These are phyloP conservation scores for Rhizodiscina lignyota DNA, from an alignment of 495 filamentous ascomycete genomes.

Conservation along the genomic window DNA sequence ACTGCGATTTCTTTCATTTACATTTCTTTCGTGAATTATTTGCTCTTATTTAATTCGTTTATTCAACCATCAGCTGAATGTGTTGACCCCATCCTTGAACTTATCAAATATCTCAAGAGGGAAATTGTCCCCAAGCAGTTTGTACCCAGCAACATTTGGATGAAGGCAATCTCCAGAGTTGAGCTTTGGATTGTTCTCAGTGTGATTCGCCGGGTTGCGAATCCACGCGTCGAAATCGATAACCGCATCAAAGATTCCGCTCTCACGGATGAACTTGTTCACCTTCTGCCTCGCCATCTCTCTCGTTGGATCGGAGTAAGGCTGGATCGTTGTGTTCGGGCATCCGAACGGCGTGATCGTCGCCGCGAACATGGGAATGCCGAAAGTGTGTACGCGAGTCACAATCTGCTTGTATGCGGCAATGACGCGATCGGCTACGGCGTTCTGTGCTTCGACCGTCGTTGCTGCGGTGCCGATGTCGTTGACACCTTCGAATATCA, in stretches of 20 bases:
- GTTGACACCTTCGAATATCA: conserved; percentile 63
- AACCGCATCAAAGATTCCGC: conserved; percentile 40
- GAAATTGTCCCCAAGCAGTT: conserved; percentile 43
- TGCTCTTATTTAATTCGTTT: too few species aligned
- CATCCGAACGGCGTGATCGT: conserved; percentile 54
- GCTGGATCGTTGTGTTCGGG: conserved; percentile 22
- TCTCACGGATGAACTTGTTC: conserved; percentile 45
- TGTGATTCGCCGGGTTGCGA: conserved; percentile 29
- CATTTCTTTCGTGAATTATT: too few species aligned
- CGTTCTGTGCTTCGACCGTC: conserved; percentile 29
- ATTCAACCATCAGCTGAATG: too few species aligned
- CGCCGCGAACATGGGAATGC: conserved; percentile 40
- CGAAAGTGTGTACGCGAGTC: conserved; percentile 35
- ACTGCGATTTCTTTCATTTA: too few species aligned
- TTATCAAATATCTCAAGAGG: conserved; percentile 36
- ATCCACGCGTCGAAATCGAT: conserved; percentile 48
- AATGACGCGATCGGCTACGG: conserved; percentile 33
- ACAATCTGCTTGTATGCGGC: conserved; percentile 41
- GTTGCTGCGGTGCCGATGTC: conserved; percentile 42
- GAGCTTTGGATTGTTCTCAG: conserved; percentile 29
- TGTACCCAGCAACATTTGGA: conserved; percentile 47
- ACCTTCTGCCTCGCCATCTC: conserved; percentile 40
- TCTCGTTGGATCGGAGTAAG: conserved; percentile 39
- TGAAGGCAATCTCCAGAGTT: conserved; percentile 58
- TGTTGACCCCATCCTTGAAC: conserved; percentile 11